Base-by-base conservation (phyloP, 495 filamentous ascomycete genomes). In the Cetradonia linearis region DNA sequence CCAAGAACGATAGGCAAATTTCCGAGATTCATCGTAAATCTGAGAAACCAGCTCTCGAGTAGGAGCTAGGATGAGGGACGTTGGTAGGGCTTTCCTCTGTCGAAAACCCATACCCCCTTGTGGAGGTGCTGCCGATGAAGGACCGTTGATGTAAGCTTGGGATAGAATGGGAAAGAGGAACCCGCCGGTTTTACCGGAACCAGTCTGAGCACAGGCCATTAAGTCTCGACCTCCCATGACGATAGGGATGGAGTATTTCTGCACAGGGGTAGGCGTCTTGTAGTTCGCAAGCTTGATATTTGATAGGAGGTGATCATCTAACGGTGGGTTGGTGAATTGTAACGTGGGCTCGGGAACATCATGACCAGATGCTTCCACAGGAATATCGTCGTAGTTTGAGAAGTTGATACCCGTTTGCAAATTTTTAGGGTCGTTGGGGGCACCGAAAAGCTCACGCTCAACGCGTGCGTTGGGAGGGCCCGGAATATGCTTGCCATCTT, bases 351-450 rank as follows among this genome's bases (percentile, higher is more conserved):
- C 94, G 47, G 93, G 94, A 49, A 96, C 89, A 70, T 94, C 85
- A 49, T 89, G 86, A 48, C 93, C 93, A 61, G 93, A 96, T 46
- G 94, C 92, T 71, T 96, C 93, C 60, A 98, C 94, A 37, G 93
- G 93, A 67, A 98, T 98, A 70, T 98, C 93, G 68, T 98, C 93
- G 74, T 98, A 98, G 77, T 98, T 98, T 76, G 95, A 84, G 70
- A 98, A 98, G 79, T 98, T 98, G 84, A 98, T 97, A 69, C 93
- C 93, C 23, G 88, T 96, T 67, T 89, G 87, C 72, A 95, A 87
- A 77, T 95, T 96, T 63, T 87, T 82, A 59, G 91, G 90, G 68
- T 97, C 93, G 72, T 97, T 93, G 63, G 89, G 81, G 47, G 86
- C 83, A 69, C 93, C 93, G 73, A 96, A 98, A 49, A 98, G 85